Percentiles rank a stretch among this genome's conserved stretches.
Evolutionary conservation across 129 eudicot genomes (phyloP).

Genomic region (Helichrysum umbraculigerum): DNA sequence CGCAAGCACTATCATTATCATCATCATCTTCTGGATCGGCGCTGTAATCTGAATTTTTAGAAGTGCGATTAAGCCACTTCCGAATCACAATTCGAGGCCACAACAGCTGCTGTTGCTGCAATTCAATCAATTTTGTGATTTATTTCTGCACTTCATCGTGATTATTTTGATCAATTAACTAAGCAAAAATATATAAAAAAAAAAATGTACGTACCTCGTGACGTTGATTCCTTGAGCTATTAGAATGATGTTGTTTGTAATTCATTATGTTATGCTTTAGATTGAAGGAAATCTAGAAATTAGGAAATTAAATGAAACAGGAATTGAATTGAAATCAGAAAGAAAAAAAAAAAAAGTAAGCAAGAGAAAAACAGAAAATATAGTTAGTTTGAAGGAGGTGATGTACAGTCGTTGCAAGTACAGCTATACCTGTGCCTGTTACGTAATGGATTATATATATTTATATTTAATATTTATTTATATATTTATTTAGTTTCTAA

Average conservation of each 20-base stretch:
- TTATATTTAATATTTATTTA: too few species aligned
- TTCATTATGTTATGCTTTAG: constrained; percentile 11
- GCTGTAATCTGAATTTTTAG: constrained; percentile 50
- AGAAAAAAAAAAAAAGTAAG: too few species aligned
- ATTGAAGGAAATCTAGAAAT: not conserved
- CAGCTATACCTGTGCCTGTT: not conserved
- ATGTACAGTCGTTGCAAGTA: not conserved
- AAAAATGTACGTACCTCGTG: constrained; percentile 28
- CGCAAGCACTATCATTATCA: constrained; percentile 27
- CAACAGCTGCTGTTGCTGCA: constrained; percentile 53
- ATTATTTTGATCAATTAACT: not conserved
- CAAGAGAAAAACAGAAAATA: too few species aligned
- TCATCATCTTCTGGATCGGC: constrained; percentile 53
- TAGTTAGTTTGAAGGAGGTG: not conserved
- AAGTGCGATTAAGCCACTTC: constrained; percentile 66
- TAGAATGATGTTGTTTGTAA: constrained; percentile 17
- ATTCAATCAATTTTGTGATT: not conserved
- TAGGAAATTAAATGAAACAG: not conserved
- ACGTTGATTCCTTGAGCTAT: constrained; percentile 10
- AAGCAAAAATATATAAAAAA: constrained; percentile 25
- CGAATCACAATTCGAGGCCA: constrained; percentile 76
- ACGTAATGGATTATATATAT: too few species aligned
- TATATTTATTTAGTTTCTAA: too few species aligned
- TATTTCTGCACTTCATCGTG: not conserved
- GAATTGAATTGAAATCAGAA: not conserved